phyloP scores from a whole-genome alignment of 768 basidiomycete species.

The Leccinum imitatum region DNA sequence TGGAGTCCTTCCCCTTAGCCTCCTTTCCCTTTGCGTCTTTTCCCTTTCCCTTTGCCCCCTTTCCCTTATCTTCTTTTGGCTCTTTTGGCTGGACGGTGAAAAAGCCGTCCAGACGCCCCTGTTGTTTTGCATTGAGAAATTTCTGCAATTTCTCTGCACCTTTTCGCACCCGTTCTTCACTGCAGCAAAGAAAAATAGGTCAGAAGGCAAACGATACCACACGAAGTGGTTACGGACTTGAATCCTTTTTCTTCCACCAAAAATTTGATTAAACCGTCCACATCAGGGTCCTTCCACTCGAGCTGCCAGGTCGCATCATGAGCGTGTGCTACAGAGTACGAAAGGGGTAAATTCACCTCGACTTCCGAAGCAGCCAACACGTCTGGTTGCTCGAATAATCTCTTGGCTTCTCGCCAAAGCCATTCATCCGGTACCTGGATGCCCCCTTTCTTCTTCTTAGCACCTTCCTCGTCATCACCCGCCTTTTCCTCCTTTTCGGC shows the following conservation, averaged over 20 bases:
- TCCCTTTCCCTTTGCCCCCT: slow-evolving; percentile 42
- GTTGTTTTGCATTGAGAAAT: slow-evolving; percentile 86
- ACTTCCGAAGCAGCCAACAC: slow-evolving; percentile 83
- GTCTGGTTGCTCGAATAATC: slow-evolving; percentile 86
- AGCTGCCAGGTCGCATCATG: slow-evolving; percentile 47
- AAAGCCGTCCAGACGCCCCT: slow-evolving; percentile 95
- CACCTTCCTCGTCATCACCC: slow-evolving; percentile 40
- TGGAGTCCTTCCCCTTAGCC: slow-evolving; percentile 45
- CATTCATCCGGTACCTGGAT: slow-evolving; percentile 88
- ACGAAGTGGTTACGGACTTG: slow-evolving; percentile 53
- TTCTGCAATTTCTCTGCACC: slow-evolving; percentile 93
- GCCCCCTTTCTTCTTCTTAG: slow-evolving; percentile 62
- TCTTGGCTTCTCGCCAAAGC: slow-evolving; percentile 96
- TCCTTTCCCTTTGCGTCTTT: slow-evolving; percentile 50
- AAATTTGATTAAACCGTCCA: slow-evolving; percentile 92
- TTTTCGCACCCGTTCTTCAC: slow-evolving; percentile 95
- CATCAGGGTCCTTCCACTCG: slow-evolving; percentile 91
- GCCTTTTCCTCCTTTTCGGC: slow-evolving; percentile 45
- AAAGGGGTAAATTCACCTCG: slow-evolving; percentile 53
- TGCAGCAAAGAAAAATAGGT: slow-evolving; percentile 31
- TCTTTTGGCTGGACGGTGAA: slow-evolving; percentile 72
- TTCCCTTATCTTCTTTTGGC: slow-evolving; percentile 47
- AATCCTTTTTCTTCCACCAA: slow-evolving; percentile 95
- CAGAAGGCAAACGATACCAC: background rate
- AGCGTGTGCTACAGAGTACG: background rate